Evolutionary conservation across 2,329 filamentous ascomycete genomes (phyloP), one percentile per base, ranked within the genome.

Genomic region (Hirsutella minnesotensis): DNA sequence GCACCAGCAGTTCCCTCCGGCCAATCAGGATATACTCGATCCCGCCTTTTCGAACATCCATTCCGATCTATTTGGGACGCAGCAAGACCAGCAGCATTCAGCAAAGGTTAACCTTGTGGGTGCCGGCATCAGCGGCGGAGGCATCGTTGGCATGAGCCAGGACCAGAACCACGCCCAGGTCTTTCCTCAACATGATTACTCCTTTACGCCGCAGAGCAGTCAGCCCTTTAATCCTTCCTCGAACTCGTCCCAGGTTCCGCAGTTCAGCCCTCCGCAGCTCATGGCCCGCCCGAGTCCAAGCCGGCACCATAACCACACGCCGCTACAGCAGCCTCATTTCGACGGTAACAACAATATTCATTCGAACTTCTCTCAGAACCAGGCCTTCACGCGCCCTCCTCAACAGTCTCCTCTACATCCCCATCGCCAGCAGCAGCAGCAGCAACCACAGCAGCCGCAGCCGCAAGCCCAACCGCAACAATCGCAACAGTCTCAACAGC

Each of bases 61-160:
- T 33, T 52, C 61, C 13, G 62, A 63, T 30, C 42, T 66, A 20
- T 68, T 64, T 42, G 50, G 49, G 9, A 62, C 66, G 39, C 61
- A 60, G 41, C 42, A 40, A n/a, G 37, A 44, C 31, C 44, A 35
- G 19, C 27, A 36, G 10, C 40, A 40, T 5, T 37, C 19, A 22
- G 44, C 45, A 22, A 64, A 64, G 47, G 46, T 59, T 39, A 51
- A 56, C 35, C 49, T 61, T 5, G 51, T 24, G 5, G 40, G 27
- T 9, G n/a, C 40, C 31, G 21, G 19, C 19, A 38, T 38, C 9
- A 19, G 10, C 7, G 31, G 30, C 16, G 34, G 30, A 12, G 47
- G 51, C 20, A 53, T 61, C 39, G 47, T 50, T 41, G 44, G 30
- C 24, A 24, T 66, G 42, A 53, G 51, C 30, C 59, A 59, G 33